Evolutionary conservation across 495 filamentous ascomycete genomes (phyloP), one percentile per base, ranked within the genome.

Genomic region (Podospora conica): DNA sequence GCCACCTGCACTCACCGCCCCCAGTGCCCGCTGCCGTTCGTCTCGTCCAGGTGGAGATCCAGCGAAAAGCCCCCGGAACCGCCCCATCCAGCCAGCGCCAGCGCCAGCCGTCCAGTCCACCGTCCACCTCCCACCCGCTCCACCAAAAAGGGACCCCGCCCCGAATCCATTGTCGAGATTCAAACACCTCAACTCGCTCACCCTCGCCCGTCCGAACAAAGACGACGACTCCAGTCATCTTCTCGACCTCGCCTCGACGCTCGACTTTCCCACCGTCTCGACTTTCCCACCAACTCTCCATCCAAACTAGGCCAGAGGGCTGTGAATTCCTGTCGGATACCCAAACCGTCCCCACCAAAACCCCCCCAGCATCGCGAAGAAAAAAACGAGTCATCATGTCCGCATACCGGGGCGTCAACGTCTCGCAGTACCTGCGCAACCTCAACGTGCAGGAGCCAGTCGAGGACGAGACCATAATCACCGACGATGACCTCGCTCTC

Each of bases 351-450:
- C 40, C 18, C 40, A 48, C 40, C 40, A 48, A 48, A 23, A 12
- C 22, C 23, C 3, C 18, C 55, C 11, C 55, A 27, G 55, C 9
- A 27, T 57, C 20, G 25, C 55, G 55, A 57, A 6, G 7, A 23
- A 60, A 57, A n/a, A 48, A 63, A 24, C 40, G 25, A 60, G 57
- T 55, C 70, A 71, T 27, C 66, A 92, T 93, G 91, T 80, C 89
- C 5, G 40, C 5, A 69, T 92, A 85, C 83, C 85, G 86, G 65
- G 87, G 83, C 61, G 89, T 91, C 67, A 96, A 93, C 74, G 90
- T 96, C 72, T 91, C 91, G 61, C 89, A 92, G 70, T 93, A 93
- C 78, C 81, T 98, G 74, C 88, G 92, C 68, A 89, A 93, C 71
- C 82, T 97, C 63, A 97, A 97, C 77, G 83, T 87, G 61, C 84